phyloP scores from a whole-genome alignment of 768 basidiomycete species.

The Lactarius akahatsu region DNA sequence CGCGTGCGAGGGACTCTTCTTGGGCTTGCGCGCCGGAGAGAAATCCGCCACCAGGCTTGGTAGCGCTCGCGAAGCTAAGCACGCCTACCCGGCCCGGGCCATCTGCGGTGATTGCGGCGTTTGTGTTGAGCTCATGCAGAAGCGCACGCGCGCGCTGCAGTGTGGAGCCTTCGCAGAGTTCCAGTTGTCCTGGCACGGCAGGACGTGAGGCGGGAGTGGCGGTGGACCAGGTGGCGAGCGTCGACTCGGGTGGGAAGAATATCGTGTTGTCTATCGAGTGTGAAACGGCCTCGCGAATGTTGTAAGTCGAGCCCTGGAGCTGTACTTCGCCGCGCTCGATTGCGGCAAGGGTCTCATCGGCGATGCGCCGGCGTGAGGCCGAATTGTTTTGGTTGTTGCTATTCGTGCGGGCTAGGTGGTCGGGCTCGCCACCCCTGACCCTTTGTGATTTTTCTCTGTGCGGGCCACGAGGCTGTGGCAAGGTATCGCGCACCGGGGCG shows the following conservation, averaged over 20 bases:
- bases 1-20: constrained; percentile 77
- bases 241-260: constrained; percentile 52
- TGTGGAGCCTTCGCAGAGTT: constrained; percentile 61
- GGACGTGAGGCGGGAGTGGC: constrained; percentile 19
- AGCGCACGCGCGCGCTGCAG: constrained; percentile 55
- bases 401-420: not conserved
- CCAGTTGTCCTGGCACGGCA: constrained; percentile 36
- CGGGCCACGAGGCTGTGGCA: constrained; percentile 17
- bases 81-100: constrained; percentile 48
- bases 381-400: not conserved
- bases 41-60: constrained; percentile 76
- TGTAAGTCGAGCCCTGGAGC: constrained; percentile 34
- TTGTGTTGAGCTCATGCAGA: constrained; percentile 29
- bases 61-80: constrained; percentile 77
- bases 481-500: constrained; percentile 2
- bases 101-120: constrained; percentile 24
- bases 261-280: constrained; percentile 45
- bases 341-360: constrained; percentile 49
- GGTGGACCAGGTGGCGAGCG: constrained; percentile 48
- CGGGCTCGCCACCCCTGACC: not conserved
- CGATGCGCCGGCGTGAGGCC: constrained; percentile 38
- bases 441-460: constrained; percentile 12
- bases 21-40: constrained; percentile 70
- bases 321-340: constrained; percentile 48
- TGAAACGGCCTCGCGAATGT: constrained; percentile 38